Percentiles rank a stretch among this genome's conserved stretches.
Evolutionary conservation across 2,329 filamentous ascomycete species (phyloP).

Genomic region (Colletotrichum musicola): DNA sequence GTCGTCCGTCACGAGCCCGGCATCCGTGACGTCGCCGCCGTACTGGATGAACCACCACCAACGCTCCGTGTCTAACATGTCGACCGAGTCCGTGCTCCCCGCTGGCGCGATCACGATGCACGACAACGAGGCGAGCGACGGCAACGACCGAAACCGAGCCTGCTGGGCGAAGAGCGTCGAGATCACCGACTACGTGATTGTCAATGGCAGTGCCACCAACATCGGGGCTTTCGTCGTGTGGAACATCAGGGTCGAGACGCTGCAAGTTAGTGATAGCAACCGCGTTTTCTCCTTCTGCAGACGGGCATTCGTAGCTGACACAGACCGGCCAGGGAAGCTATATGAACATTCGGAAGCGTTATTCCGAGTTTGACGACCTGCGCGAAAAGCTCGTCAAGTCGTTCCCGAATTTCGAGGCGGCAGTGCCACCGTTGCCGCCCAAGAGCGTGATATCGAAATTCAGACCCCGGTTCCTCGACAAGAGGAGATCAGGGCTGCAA

Average conservation of each 20-base stretch:
- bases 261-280: slow-evolving; percentile 72
- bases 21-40: slow-evolving; percentile 54
- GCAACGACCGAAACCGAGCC: slow-evolving; percentile 65
- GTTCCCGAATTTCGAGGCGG: slow-evolving; percentile 85
- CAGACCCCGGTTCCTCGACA: slow-evolving; percentile 85
- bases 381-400: slow-evolving; percentile 79
- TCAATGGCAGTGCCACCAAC: slow-evolving; percentile 68
- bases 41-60: slow-evolving; percentile 58
- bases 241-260: slow-evolving; percentile 89
- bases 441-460: slow-evolving; percentile 94
- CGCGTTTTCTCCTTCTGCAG: background rate
- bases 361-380: slow-evolving; percentile 93
- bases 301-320: slow-evolving; percentile 34
- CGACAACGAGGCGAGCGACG: slow-evolving; percentile 70
- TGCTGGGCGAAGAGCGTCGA: slow-evolving; percentile 76
- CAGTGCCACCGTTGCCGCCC: slow-evolving; percentile 90
- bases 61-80: slow-evolving; percentile 56
- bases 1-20: slow-evolving; percentile 35
- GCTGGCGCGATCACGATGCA: slow-evolving; percentile 70
- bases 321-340: slow-evolving; percentile 63
- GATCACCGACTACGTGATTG: slow-evolving; percentile 67
- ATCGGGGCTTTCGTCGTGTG: slow-evolving; percentile 95
- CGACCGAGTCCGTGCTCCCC: slow-evolving; percentile 62
- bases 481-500: slow-evolving; percentile 82
- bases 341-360: slow-evolving; percentile 78